Conservation (phyloP, 257 asterid genomes). For the Henckelia pumila region DNA sequence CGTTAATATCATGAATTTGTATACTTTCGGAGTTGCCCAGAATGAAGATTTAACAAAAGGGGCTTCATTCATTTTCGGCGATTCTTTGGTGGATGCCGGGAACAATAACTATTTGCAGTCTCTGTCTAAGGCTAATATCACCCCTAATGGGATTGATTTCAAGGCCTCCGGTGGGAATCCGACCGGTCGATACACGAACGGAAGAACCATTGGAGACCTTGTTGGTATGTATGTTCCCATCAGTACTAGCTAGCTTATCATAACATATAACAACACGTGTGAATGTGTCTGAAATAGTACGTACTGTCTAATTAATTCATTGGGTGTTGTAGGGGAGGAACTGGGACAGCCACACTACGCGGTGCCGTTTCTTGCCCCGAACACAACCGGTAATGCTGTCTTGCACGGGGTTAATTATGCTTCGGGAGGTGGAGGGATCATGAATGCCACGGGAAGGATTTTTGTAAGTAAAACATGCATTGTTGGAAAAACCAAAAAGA, state of each 20-base stretch:
- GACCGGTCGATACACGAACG: constrained; percentile 84
- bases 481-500: too few species aligned
- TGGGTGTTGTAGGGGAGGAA: constrained; percentile 54
- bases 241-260: neutral
- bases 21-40: constrained; percentile 23
- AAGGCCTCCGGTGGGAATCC: constrained; percentile 79
- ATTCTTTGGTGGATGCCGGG: constrained; percentile 82
- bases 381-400: constrained; percentile 65
- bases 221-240: constrained; percentile 48
- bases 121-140: constrained; percentile 63
- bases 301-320: neutral
- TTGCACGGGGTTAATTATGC: constrained; percentile 87
- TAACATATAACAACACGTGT: neutral
- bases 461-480: constrained; percentile 54
- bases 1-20: constrained; percentile 9
- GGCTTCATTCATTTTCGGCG: constrained; percentile 70
- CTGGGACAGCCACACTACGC: constrained; percentile 73
- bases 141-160: constrained; percentile 87
- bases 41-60: constrained; percentile 40
- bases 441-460: constrained; percentile 81
- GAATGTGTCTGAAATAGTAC: neutral
- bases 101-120: constrained; percentile 77
- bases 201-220: constrained; percentile 86
- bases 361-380: constrained; percentile 80
- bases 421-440: constrained; percentile 93